A percentile compares a stretch with the other conserved stretches of the same genome.
These are phyloP conservation scores for Myxozyma neglecta DNA, from an alignment of 805 yeast genomes.

Conservation along the genomic window DNA sequence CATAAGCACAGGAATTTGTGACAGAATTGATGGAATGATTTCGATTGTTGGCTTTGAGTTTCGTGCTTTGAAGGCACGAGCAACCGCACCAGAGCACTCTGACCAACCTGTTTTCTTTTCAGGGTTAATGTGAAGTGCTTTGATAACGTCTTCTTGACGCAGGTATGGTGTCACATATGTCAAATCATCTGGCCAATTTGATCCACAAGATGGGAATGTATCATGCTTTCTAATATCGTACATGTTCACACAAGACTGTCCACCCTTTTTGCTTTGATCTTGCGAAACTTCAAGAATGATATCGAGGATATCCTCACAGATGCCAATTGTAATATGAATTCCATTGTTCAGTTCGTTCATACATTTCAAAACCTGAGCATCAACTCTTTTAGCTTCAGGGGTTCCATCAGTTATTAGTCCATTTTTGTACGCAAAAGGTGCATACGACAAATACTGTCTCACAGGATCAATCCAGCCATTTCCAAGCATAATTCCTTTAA, in stretches of 20 bases:
- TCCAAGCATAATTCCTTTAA: constrained; percentile 75
- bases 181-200: constrained; percentile 83
- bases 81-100: constrained; percentile 73
- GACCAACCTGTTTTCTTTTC: constrained; percentile 56
- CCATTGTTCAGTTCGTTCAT: constrained; percentile 32
- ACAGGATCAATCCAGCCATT: constrained; percentile 95
- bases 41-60: constrained; percentile 60
- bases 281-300: constrained; percentile 37
- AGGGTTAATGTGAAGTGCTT: constrained; percentile 51
- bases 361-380: constrained; percentile 27
- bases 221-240: constrained; percentile 76
- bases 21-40: constrained; percentile 65
- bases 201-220: constrained; percentile 81
- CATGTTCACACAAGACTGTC: constrained; percentile 69
- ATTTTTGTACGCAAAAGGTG: constrained; percentile 65
- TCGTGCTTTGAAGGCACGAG: constrained; percentile 51
- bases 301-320: constrained; percentile 42
- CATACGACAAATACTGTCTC: constrained; percentile 74
- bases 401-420: constrained; percentile 50
- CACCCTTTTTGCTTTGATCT: constrained; percentile 26
- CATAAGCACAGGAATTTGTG: constrained; percentile 59
- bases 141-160: constrained; percentile 47
- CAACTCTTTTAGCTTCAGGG: constrained; percentile 34
- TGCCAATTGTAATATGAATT: constrained; percentile 11
- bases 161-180: constrained; percentile 53